phyloP scores from a whole-genome alignment of 768 basidiomycete genomes.

The Paxillus ammoniavirescens region DNA sequence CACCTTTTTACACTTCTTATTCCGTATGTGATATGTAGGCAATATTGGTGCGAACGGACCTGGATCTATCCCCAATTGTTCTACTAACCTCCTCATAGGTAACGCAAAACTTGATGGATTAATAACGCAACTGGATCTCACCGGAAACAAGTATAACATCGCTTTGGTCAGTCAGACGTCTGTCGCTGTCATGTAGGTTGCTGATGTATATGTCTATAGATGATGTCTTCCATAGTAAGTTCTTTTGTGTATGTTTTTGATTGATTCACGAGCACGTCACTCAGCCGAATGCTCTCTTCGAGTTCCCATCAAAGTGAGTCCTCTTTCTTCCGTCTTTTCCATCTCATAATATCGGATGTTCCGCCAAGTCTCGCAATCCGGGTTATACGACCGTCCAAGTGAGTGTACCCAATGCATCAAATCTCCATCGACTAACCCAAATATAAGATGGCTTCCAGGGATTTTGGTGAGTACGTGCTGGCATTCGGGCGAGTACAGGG shows the following conservation, averaged over 20 bases:
- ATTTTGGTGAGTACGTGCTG: conserved; percentile 46
- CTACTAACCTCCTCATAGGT: conserved; percentile 29
- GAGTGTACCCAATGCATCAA: too few species aligned
- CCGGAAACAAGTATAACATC: conserved; percentile 62
- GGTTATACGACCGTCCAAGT: conserved; percentile 54
- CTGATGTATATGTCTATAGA: conserved; percentile 35
- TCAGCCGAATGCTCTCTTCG: conserved; percentile 41
- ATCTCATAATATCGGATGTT: neutral
- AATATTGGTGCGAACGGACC: conserved; percentile 41
- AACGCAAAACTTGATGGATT: conserved; percentile 69
- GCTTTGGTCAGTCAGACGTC: conserved; percentile 45
- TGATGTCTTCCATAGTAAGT: conserved; percentile 68
- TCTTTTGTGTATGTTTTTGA: neutral
- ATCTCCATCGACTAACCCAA: conserved; percentile 35
- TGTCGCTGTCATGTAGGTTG: too few species aligned
- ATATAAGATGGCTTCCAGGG: conserved; percentile 55
- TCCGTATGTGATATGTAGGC: conserved; percentile 40
- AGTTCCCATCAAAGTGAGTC: conserved; percentile 66
- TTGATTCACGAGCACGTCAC: neutral
- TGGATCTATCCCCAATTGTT: neutral
- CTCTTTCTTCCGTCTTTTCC: neutral
- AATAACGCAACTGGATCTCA: conserved; percentile 59
- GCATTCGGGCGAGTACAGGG: neutral
- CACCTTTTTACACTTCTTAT: neutral
- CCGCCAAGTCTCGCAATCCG: conserved; percentile 44